phyloP scores from a whole-genome alignment of 2,329 filamentous ascomycete genomes.

The Knufia petricola region DNA sequence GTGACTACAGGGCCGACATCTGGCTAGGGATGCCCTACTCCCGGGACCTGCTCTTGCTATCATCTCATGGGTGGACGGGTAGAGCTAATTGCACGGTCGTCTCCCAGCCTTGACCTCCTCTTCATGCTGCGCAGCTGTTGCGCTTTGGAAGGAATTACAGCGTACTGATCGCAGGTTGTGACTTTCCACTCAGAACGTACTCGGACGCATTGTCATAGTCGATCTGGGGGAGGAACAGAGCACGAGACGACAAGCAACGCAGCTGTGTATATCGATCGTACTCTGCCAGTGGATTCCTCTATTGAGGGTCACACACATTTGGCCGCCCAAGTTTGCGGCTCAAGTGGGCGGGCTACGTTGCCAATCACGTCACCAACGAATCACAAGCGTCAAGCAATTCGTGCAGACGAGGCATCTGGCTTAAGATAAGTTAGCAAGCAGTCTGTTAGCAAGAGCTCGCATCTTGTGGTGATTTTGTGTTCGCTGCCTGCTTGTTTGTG shows the following conservation, averaged over 20 bases:
- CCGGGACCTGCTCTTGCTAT: background rate
- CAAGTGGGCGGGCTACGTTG: background rate
- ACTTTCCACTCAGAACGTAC: background rate
- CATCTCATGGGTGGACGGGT: conserved; percentile 8
- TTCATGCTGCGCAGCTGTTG: conserved; percentile 6
- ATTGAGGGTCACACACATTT: background rate
- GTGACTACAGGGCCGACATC: background rate
- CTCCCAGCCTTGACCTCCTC: background rate
- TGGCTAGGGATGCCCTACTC: background rate
- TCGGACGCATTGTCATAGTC: background rate
- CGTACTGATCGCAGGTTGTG: background rate
- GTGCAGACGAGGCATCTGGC: background rate
- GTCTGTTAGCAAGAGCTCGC: background rate
- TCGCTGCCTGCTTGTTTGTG: background rate
- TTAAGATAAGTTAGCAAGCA: background rate
- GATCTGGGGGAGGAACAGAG: too few species aligned
- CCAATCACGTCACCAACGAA: background rate
- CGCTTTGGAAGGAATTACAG: background rate
- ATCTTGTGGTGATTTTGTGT: background rate
- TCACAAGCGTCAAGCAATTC: background rate
- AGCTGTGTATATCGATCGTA: too few species aligned
- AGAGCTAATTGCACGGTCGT: background rate
- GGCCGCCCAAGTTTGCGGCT: background rate
- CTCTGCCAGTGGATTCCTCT: too few species aligned
- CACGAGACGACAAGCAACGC: too few species aligned